Percentiles rank a stretch among this genome's conserved stretches.
Evolutionary conservation across 2,329 filamentous ascomycete genomes (phyloP).

Genomic region (Colletotrichum tamarilloi): DNA sequence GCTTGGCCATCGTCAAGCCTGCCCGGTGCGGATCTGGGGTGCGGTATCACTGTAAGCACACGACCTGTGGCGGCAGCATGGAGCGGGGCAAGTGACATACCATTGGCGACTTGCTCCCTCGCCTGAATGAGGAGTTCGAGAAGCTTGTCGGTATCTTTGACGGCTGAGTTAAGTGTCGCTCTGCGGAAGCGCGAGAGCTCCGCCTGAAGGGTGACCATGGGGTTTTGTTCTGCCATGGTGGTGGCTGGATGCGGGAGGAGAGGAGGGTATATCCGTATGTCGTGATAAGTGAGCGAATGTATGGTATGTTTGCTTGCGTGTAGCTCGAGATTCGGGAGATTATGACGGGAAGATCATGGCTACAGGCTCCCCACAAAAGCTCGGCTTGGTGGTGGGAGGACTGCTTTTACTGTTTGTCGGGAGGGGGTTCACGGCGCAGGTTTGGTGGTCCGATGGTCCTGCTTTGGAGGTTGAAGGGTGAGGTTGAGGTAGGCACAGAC

Average conservation of each 20-base stretch:
- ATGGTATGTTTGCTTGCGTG: slow-evolving; percentile 13
- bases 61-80: slow-evolving; percentile 13
- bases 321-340: slow-evolving; percentile 12
- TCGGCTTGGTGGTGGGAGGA: not conserved
- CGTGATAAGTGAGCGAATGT: slow-evolving; percentile 6
- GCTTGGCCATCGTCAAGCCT: slow-evolving; percentile 80
- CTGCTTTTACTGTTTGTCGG: not conserved
- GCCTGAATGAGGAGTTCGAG: slow-evolving; percentile 82
- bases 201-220: slow-evolving; percentile 70
- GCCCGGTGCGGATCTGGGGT: slow-evolving; percentile 74
- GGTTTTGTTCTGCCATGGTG: slow-evolving; percentile 52
- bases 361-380: not conserved
- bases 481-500: slow-evolving; percentile 1
- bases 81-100: slow-evolving; percentile 55
- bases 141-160: slow-evolving; percentile 84
- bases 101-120: slow-evolving; percentile 77
- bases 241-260: not conserved
- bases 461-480: slow-evolving; percentile 3
- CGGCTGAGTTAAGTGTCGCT: slow-evolving; percentile 74
- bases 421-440: not conserved
- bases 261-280: not conserved
- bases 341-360: slow-evolving; percentile 26
- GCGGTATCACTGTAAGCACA: slow-evolving; percentile 21
- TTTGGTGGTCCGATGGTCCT: not conserved
- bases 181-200: slow-evolving; percentile 80